These are phyloP conservation scores for Sporisorium sorghi DNA, from an alignment of 1,284 basidiomycete species.

Conservation along the genomic window DNA sequence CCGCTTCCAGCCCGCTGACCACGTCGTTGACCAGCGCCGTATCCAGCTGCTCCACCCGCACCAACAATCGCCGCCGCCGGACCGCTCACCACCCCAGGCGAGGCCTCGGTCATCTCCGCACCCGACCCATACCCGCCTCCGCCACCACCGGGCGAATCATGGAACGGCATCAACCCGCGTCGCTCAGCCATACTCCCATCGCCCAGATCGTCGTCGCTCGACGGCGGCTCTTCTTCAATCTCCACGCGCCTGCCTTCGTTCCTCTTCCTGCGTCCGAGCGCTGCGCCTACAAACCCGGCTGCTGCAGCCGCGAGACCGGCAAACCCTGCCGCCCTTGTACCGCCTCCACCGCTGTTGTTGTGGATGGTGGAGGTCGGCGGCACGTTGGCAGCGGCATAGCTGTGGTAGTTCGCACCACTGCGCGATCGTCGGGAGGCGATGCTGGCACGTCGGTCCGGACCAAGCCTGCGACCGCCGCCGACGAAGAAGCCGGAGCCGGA, in stretches of 20 bases:
- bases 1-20: background rate
- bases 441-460: slow-evolving; percentile 22
- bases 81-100: background rate
- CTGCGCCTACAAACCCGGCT: slow-evolving; percentile 28
- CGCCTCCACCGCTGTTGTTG: too few species aligned
- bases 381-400: slow-evolving; percentile 16
- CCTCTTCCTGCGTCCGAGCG: slow-evolving; percentile 8
- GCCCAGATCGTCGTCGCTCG: slow-evolving; percentile 33
- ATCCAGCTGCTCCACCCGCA: slow-evolving; percentile 9
- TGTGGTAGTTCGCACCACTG: slow-evolving; percentile 2
- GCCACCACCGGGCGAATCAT: slow-evolving; percentile 11
- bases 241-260: slow-evolving; percentile 18
- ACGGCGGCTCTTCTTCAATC: slow-evolving; percentile 32
- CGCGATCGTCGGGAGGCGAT: slow-evolving; percentile 28
- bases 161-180: slow-evolving; percentile 40
- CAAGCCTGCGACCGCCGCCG: slow-evolving; percentile 42
- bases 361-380: slow-evolving; percentile 5
- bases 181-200: slow-evolving; percentile 40
- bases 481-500: slow-evolving; percentile 55
- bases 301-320: slow-evolving; percentile 25
- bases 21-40: slow-evolving; percentile 2
- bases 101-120: slow-evolving; percentile 24
- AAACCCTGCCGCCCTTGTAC: background rate
- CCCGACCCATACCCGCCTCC: slow-evolving; percentile 21
- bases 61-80: slow-evolving; percentile 23